Conservation (phyloP, 768 basidiomycete genomes). For the Pleurotus tuber-regium region DNA sequence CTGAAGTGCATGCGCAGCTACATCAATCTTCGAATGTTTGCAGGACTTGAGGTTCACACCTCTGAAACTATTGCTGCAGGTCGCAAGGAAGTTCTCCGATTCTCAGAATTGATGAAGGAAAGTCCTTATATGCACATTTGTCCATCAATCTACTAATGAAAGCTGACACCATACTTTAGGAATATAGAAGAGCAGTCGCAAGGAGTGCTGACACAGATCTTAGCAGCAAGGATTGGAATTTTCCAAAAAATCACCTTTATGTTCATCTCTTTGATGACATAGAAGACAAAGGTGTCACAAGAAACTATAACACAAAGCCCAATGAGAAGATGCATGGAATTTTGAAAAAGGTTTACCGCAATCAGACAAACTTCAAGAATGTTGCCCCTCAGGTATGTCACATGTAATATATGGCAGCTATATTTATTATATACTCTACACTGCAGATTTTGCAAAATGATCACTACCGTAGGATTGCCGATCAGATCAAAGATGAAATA, state of each 20-base stretch:
- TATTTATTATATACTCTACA: not conserved
- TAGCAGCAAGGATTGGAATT: slow-evolving; percentile 27
- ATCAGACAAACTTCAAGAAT: slow-evolving; percentile 32
- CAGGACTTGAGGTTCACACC: slow-evolving; percentile 29
- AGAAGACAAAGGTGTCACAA: slow-evolving; percentile 24
- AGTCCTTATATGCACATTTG: not conserved
- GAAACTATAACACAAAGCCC: slow-evolving; percentile 28
- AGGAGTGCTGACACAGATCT: not conserved
- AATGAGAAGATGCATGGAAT: slow-evolving; percentile 30
- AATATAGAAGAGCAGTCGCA: not conserved
- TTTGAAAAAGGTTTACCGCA: slow-evolving; percentile 24
- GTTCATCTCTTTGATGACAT: slow-evolving; percentile 32
- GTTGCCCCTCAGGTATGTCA: slow-evolving; percentile 28
- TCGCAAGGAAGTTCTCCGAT: slow-evolving; percentile 14
- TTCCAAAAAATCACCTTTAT: slow-evolving; percentile 33
- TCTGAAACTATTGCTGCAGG: slow-evolving; percentile 22
- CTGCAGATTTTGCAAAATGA: slow-evolving; percentile 18
- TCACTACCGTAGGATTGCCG: slow-evolving; percentile 13
- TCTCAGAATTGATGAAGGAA: slow-evolving; percentile 21
- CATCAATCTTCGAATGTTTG: slow-evolving; percentile 26
- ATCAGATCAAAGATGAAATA: slow-evolving; percentile 8
- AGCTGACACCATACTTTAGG: not conserved
- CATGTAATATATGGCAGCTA: not conserved
- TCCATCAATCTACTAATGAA: not conserved
- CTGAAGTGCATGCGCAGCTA: slow-evolving; percentile 28